Conservation (phyloP, 2,329 filamentous ascomycete species). For the Penicillium sp. region DNA sequence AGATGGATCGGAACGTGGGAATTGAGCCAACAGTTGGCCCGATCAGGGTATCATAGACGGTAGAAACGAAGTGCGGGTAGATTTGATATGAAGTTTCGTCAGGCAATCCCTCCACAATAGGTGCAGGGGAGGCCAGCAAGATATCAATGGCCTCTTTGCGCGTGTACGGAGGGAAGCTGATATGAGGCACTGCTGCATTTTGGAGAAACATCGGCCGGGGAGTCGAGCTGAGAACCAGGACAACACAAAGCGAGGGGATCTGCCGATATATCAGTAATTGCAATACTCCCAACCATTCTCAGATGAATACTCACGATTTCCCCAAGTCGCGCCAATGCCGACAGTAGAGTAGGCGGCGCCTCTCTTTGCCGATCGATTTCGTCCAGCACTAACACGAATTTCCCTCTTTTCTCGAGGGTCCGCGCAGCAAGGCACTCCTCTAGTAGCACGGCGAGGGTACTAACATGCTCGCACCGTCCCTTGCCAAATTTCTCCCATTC, state of each 20-base stretch:
- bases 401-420: constrained; percentile 43
- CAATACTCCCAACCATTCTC: background rate
- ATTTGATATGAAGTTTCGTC: constrained; percentile 36
- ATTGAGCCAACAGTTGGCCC: constrained; percentile 81
- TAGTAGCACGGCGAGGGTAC: constrained; percentile 75
- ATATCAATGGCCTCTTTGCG: constrained; percentile 81
- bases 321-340: constrained; percentile 78
- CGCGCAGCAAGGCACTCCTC: constrained; percentile 44
- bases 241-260: constrained; percentile 76
- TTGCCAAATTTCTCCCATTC: constrained; percentile 53
- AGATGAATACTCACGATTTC: constrained; percentile 66
- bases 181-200: constrained; percentile 70
- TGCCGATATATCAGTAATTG: constrained; percentile 42
- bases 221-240: constrained; percentile 73
- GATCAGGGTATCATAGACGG: constrained; percentile 84
- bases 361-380: constrained; percentile 85
- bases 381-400: constrained; percentile 85
- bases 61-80: constrained; percentile 73
- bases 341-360: constrained; percentile 74
- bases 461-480: constrained; percentile 77
- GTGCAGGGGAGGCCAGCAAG: constrained; percentile 61
- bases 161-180: constrained; percentile 83
- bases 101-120: constrained; percentile 36
- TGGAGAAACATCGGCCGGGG: constrained; percentile 73
- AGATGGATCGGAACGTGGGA: constrained; percentile 70